These are phyloP conservation scores for Gonium pectorale DNA, from an alignment of 139 green algal species.

Conservation along the genomic window DNA sequence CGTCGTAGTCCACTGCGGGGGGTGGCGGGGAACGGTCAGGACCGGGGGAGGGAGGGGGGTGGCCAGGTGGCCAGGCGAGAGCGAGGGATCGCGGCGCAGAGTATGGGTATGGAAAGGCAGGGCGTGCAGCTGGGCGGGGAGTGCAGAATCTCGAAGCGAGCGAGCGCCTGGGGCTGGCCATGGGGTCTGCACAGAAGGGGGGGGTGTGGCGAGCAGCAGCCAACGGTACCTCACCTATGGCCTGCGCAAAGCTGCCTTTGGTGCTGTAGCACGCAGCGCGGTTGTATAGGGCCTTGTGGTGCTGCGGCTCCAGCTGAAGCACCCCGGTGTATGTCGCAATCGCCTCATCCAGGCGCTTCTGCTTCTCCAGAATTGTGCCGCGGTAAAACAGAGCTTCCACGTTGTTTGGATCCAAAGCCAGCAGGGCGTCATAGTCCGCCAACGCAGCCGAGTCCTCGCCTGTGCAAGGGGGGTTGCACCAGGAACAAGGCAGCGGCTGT, in stretches of 20 bases:
- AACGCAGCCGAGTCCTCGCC: constrained; percentile 12
- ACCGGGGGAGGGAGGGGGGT: constrained; percentile 48
- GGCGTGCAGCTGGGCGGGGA: too few relatives aligned
- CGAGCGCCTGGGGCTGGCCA: too few relatives aligned
- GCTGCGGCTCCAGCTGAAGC: constrained; percentile 73
- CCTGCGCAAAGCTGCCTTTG: constrained; percentile 70
- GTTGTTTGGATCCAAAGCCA: constrained; percentile 64
- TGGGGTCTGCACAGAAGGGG: too few relatives aligned
- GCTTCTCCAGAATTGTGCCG: constrained; percentile 67
- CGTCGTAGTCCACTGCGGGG: constrained; percentile 34
- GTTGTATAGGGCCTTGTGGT: constrained; percentile 82
- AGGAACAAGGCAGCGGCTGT: not conserved
- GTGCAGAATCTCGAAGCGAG: too few relatives aligned
- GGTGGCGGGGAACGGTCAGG: constrained; percentile 51
- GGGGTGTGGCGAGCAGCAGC: not conserved
- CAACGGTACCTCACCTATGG: constrained; percentile 68
- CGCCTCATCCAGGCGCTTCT: constrained; percentile 67
- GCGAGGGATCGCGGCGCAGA: too few relatives aligned
- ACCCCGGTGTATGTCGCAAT: constrained; percentile 73
- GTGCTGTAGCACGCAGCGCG: constrained; percentile 79
- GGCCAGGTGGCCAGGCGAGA: too few relatives aligned
- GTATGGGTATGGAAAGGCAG: too few relatives aligned
- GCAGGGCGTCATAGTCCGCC: constrained; percentile 47
- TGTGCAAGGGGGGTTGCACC: not conserved
- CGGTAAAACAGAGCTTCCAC: constrained; percentile 80